phyloP scores from a whole-genome alignment of 768 basidiomycete species.

The Pisolithus orientalis region DNA sequence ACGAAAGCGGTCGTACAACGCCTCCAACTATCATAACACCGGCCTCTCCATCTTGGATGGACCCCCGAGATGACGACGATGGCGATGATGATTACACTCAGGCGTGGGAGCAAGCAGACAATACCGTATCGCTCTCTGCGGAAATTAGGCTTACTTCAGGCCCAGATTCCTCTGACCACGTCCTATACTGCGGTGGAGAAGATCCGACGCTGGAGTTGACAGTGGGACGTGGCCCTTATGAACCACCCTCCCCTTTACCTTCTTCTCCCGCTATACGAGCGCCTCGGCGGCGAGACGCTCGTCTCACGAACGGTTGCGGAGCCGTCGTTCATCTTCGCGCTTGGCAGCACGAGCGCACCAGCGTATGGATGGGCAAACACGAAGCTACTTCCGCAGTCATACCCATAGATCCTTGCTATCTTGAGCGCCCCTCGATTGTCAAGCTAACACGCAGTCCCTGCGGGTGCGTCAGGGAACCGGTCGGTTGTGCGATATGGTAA shows the following conservation, averaged over 20 bases:
- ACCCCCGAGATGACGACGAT: slow-evolving; percentile 15
- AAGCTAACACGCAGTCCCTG: slow-evolving; percentile 52
- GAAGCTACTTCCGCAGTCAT: slow-evolving; percentile 48
- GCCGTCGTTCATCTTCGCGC: slow-evolving; percentile 53
- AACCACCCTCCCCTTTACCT: slow-evolving; percentile 32
- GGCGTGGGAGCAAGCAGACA: slow-evolving; percentile 29
- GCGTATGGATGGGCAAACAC: slow-evolving; percentile 54
- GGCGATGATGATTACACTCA: slow-evolving; percentile 29
- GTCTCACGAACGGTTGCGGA: slow-evolving; percentile 53
- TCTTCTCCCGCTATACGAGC: slow-evolving; percentile 23
- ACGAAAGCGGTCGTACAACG: slow-evolving; percentile 18
- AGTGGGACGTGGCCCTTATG: slow-evolving; percentile 15
- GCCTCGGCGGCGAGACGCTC: slow-evolving; percentile 4
- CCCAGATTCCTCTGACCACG: slow-evolving; percentile 23
- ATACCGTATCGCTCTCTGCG: slow-evolving; percentile 19
- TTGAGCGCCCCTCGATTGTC: slow-evolving; percentile 42
- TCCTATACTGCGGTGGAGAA: slow-evolving; percentile 40
- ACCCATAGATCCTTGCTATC: slow-evolving; percentile 51
- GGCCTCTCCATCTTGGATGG: slow-evolving; percentile 29
- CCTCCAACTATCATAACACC: slow-evolving; percentile 23
- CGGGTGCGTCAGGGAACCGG: slow-evolving; percentile 61
- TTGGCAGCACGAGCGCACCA: slow-evolving; percentile 43
- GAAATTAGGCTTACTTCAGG: slow-evolving; percentile 10
- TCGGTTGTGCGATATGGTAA: slow-evolving; percentile 59
- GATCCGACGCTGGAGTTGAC: slow-evolving; percentile 8